Conservation (phyloP, 2,329 filamentous ascomycete genomes). For the Bipolaris zeicola region DNA sequence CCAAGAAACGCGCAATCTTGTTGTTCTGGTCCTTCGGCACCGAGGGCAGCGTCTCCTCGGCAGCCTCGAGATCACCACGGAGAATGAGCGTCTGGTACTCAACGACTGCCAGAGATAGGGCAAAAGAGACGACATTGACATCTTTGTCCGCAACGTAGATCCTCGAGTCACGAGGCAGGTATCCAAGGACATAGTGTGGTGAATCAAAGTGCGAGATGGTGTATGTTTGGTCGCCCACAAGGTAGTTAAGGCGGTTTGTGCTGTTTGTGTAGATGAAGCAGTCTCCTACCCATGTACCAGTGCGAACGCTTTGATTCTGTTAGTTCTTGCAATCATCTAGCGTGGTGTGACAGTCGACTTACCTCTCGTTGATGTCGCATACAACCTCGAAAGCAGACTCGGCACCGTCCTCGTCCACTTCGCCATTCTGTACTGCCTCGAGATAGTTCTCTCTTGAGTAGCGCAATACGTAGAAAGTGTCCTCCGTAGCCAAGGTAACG, state of each 20-base stretch:
- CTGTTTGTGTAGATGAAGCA: constrained; percentile 99
- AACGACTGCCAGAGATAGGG: constrained; percentile 86
- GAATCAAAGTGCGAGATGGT: constrained; percentile 97
- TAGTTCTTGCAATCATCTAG: constrained; percentile 13
- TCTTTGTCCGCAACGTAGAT: constrained; percentile 97
- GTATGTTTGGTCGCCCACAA: constrained; percentile 97
- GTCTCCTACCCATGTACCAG: constrained; percentile 97
- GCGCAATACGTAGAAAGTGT: constrained; percentile 91
- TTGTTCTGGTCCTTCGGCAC: constrained; percentile 94
- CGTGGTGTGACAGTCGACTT: constrained; percentile 39
- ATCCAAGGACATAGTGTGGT: constrained; percentile 92
- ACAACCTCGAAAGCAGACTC: constrained; percentile 96
- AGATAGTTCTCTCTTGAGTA: constrained; percentile 90
- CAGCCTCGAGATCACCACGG: constrained; percentile 89
- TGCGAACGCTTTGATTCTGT: constrained; percentile 69
- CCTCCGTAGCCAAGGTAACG: constrained; percentile 89
- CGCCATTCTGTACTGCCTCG: constrained; percentile 78
- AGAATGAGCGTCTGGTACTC: constrained; percentile 97
- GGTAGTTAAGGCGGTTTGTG: constrained; percentile 95
- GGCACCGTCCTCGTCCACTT: constrained; percentile 88
- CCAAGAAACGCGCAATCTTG: constrained; percentile 96
- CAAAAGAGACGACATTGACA: constrained; percentile 87
- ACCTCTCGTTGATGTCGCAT: constrained; percentile 91
- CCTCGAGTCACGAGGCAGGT: constrained; percentile 91
- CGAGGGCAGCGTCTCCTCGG: constrained; percentile 79